Base-by-base conservation (phyloP, 345 rosid genomes). In the Cochlearia excelsa region DNA sequence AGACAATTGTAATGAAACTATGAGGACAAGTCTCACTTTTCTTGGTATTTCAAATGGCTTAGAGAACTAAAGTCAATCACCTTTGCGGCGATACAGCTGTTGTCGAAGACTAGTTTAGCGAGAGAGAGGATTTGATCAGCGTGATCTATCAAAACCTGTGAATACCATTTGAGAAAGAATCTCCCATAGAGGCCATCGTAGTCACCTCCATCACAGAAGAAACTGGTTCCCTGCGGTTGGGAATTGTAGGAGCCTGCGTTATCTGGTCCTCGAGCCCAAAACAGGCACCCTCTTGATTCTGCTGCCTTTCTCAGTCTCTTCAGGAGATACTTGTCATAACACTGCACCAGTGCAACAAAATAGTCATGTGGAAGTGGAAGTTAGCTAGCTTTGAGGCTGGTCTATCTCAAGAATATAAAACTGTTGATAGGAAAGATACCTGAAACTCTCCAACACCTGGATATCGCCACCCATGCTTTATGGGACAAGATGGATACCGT, bases 361-460 rank as follows among this genome's bases (percentile, higher is more conserved):
- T 38, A 54, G n/a, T 46, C 51, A 65, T 65, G 60, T 47, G 49
- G 67, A 66, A 59, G 38, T 57, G 11, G 23, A 41, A n/a, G 29
- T 44, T 50, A 61, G 51, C 57, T 61, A 41, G 35, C 34, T 48
- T 10, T 26, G 26, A 70, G n/a, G 60, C 49, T 70, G 37, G 26
- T 26, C 34, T 45, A 52, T 51, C 49, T 63, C 50, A 57, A 56
- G 43, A 57, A 26, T 51, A 45, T 26, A 9, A 42, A 37, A 59
- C 35, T 41, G 65, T 35, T 30, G 47, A 9, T 59, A 57, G 30
- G 9, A 59, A 26, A 65, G 41, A 48, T 81, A 93, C 99, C 97
- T 89, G 97, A 67, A 93, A 89, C 83, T 87, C 94, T 66, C 99
- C 99, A 70, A 89, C 80, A 43, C 99, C 99, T 59, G 99, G 97